phyloP scores from a whole-genome alignment of 345 rosid genomes.

The Punica granatum region DNA sequence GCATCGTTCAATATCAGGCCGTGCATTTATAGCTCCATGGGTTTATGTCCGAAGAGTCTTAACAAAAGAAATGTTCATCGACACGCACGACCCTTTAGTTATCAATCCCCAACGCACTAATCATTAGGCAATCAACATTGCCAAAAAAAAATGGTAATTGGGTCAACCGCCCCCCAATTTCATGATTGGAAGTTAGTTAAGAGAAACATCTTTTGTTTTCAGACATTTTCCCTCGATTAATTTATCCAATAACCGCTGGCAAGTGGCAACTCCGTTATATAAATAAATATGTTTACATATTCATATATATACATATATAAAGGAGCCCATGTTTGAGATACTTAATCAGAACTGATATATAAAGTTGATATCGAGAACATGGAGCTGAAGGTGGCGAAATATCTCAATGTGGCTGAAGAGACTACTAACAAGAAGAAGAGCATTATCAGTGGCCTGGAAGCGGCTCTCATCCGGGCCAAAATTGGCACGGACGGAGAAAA shows the following conservation, averaged over 20 bases:
- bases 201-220: not conserved
- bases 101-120: not conserved
- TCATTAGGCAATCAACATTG: not conserved
- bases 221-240: not conserved
- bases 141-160: not conserved
- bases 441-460: not conserved
- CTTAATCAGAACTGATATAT: not conserved
- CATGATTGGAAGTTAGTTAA: slow-evolving; percentile 5
- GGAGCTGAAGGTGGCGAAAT: not conserved
- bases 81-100: not conserved
- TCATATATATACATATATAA: not conserved
- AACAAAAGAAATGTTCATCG: not conserved
- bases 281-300: not conserved
- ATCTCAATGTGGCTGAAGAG: not conserved
- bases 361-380: not conserved
- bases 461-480: not conserved
- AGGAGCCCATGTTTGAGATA: not conserved
- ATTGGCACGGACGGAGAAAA: not conserved
- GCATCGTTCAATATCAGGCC: no score
- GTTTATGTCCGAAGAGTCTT: no score
- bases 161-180: slow-evolving; percentile 9
- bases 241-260: not conserved
- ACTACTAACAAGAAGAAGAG: not conserved
- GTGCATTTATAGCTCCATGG: no score
- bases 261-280: not conserved